phyloP scores from a whole-genome alignment of 140 eudicot genomes.

The Stevia rebaudiana region DNA sequence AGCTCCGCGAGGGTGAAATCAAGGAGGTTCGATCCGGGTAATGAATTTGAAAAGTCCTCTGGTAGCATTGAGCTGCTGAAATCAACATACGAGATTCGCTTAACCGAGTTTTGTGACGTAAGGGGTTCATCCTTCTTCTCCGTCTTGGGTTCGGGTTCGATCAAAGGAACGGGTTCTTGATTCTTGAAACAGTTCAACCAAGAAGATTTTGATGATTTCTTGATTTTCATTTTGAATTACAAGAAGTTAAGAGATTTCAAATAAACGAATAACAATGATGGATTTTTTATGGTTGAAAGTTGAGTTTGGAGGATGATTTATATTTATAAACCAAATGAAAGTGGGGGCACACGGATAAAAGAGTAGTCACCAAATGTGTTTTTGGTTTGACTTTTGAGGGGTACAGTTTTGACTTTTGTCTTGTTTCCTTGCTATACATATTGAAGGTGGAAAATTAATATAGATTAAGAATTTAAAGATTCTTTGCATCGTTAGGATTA shows the following conservation, averaged over 20 bases:
- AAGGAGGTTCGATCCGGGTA: constrained; percentile 73
- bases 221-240: constrained; percentile 11
- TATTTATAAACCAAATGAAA: too few species aligned
- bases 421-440: too few species aligned
- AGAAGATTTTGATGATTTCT: constrained; percentile 21
- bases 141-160: neutral
- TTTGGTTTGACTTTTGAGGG: too few species aligned
- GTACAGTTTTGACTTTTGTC: too few species aligned
- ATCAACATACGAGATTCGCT: constrained; percentile 42
- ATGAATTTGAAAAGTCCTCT: constrained; percentile 62
- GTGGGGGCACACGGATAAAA: too few species aligned
- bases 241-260: too few species aligned
- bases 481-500: too few species aligned
- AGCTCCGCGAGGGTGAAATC: constrained; percentile 60
- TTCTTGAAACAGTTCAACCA: constrained; percentile 25
- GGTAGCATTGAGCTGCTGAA: constrained; percentile 44
- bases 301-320: constrained; percentile 7
- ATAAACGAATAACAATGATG: constrained; percentile 3
- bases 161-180: constrained; percentile 16
- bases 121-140: neutral
- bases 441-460: too few species aligned
- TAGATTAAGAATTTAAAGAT: too few species aligned
- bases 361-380: too few species aligned
- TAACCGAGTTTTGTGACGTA: constrained; percentile 30
- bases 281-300: constrained; percentile 2